Evolutionary conservation across 257 asterid genomes (phyloP).

Genomic region (Solanum clarkiae): DNA sequence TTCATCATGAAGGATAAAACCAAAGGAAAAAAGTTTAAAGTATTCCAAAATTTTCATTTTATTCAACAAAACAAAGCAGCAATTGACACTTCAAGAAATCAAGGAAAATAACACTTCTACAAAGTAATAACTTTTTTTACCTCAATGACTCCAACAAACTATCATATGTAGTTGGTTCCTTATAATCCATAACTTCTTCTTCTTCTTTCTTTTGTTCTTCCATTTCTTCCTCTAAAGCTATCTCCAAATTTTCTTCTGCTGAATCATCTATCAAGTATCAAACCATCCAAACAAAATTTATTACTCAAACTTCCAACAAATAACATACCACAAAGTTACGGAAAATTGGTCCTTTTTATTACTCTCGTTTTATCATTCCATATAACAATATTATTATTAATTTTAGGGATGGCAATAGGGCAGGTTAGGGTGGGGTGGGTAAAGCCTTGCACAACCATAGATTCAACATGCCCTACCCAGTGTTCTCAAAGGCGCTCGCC

Average conservation of each 20-base stretch:
- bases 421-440: too few relatives aligned
- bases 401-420: too few relatives aligned
- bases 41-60: neutral
- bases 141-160: slow-evolving; percentile 49
- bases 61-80: neutral
- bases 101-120: neutral
- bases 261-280: neutral
- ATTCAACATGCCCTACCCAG: neutral
- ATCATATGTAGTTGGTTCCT: slow-evolving; percentile 37
- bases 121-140: slow-evolving; percentile 12
- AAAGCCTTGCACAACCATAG: too few relatives aligned
- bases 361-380: neutral
- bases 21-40: neutral
- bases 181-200: slow-evolving; percentile 7
- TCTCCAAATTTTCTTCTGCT: slow-evolving; percentile 13
- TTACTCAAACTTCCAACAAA: neutral
- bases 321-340: neutral
- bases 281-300: neutral
- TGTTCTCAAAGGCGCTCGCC: too few relatives aligned
- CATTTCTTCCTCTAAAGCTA: slow-evolving; percentile 17
- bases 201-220: neutral
- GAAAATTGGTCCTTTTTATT: neutral
- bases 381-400: neutral
- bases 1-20: neutral
- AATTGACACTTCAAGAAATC: neutral